phyloP scores from a whole-genome alignment of 805 yeast genomes.

The Saccharomycopsis sp. region DNA sequence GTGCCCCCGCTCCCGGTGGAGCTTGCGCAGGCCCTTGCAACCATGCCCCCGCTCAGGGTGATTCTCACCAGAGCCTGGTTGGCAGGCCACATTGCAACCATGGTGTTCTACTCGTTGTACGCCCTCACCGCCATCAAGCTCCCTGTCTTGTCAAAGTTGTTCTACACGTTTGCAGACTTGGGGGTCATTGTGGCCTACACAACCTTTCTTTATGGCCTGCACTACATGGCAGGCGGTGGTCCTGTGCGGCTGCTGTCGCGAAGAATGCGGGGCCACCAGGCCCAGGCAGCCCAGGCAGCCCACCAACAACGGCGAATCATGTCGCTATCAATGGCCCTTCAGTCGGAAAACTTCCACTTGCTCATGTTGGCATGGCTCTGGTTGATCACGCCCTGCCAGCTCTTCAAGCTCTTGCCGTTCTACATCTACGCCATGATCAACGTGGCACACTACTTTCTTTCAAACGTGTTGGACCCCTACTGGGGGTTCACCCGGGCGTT shows the following conservation, averaged over 20 bases:
- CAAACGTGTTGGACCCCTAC: constrained; percentile 7
- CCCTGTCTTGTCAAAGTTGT: constrained; percentile 7
- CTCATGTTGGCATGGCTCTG: constrained; percentile 13
- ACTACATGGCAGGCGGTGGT: too few species aligned
- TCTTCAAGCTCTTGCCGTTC: constrained; percentile 21
- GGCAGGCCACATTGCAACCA: constrained; percentile 4
- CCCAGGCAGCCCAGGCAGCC: too few species aligned
- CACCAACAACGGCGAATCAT: too few species aligned
- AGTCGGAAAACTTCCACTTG: constrained; percentile 22
- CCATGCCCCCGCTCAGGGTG: constrained; percentile 1
- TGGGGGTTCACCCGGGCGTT: constrained; percentile 45
- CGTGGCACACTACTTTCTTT: constrained; percentile 8
- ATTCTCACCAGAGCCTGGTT: constrained; percentile 4
- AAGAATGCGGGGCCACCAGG: too few species aligned
- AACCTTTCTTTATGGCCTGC: constrained; percentile 5
- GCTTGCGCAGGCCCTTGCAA: neutral
- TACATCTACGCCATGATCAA: constrained; percentile 18
- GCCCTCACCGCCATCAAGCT: constrained; percentile 9
- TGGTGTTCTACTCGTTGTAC: constrained; percentile 3
- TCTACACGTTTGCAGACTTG: constrained; percentile 11
- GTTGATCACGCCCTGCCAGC: constrained; percentile 16
- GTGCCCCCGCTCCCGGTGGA: constrained; percentile 6
- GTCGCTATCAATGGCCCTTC: constrained; percentile 18
- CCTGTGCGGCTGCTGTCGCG: too few species aligned
- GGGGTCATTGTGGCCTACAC: constrained; percentile 17